A percentile compares a stretch with the other conserved stretches of the same genome.
Conservation (phyloP, 2,329 filamentous ascomycete genomes). For the Fonsecaea monophora region DNA sequence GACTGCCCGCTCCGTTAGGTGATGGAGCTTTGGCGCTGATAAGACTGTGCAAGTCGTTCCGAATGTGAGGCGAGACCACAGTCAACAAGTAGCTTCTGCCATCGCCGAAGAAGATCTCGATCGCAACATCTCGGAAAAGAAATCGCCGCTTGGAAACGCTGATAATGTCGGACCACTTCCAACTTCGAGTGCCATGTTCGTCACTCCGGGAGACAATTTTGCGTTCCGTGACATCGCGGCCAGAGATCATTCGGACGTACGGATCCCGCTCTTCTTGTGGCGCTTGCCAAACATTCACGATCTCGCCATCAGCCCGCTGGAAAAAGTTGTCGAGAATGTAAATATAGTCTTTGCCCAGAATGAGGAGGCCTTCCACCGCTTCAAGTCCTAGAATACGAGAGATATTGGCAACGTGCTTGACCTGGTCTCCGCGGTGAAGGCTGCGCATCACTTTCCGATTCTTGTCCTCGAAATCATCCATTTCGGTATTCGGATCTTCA, state of each 20-base stretch:
- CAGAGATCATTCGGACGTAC: slow-evolving; percentile 91
- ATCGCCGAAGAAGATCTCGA: slow-evolving; percentile 98
- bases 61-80: slow-evolving; percentile 72
- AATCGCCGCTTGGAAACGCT: slow-evolving; percentile 96
- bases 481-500: slow-evolving; percentile 85
- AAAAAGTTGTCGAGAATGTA: slow-evolving; percentile 98
- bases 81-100: slow-evolving; percentile 94
- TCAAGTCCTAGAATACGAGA: slow-evolving; percentile 93
- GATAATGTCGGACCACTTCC: slow-evolving; percentile 93
- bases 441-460: slow-evolving; percentile 97
- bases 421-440: slow-evolving; percentile 85
- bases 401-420: slow-evolving; percentile 93
- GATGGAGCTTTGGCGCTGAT: slow-evolving; percentile 76
- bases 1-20: slow-evolving; percentile 64
- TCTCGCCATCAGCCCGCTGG: slow-evolving; percentile 91
- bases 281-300: slow-evolving; percentile 95
- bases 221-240: slow-evolving; percentile 69
- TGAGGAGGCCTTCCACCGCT: slow-evolving; percentile 89
- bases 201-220: slow-evolving; percentile 55
- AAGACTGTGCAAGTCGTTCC: slow-evolving; percentile 81
- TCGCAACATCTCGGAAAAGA: slow-evolving; percentile 89
- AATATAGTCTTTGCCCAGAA: slow-evolving; percentile 87
- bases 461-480: slow-evolving; percentile 93
- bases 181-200: slow-evolving; percentile 85
- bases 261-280: slow-evolving; percentile 90